These are phyloP conservation scores for Dioscorea cayenensis DNA, from an alignment of 116 monocot species.

Conservation along the genomic window DNA sequence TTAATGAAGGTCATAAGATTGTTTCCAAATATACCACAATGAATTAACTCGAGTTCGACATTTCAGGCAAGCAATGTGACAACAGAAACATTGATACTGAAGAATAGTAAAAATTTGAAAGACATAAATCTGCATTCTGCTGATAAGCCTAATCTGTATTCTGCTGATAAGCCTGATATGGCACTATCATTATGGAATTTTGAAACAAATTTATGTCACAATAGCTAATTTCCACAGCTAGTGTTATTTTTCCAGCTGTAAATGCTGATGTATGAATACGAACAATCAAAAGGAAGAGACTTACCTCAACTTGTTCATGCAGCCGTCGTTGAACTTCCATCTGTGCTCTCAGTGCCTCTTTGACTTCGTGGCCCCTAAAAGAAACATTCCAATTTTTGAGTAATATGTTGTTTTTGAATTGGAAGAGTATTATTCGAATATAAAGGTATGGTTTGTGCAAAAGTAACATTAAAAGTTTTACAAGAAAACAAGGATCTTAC, in stretches of 20 bases:
- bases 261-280: neutral
- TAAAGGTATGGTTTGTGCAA: neutral
- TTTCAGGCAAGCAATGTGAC: too few species aligned
- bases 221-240: neutral
- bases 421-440: neutral
- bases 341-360: slow-evolving; percentile 87
- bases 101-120: too few species aligned
- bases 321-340: slow-evolving; percentile 95
- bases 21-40: too few species aligned
- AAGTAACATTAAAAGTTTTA: neutral
- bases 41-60: too few species aligned
- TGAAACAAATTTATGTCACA: too few species aligned
- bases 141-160: too few species aligned
- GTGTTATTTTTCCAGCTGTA: neutral
- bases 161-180: too few species aligned
- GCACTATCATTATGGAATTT: too few species aligned
- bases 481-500: slow-evolving; percentile 39
- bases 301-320: slow-evolving; percentile 90
- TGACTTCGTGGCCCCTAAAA: slow-evolving; percentile 81
- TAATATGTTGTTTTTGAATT: neutral
- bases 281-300: neutral
- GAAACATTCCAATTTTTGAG: neutral
- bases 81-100: too few species aligned
- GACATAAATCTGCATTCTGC: too few species aligned
- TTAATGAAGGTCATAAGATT: too few species aligned